Evolutionary conservation across 73 alveolate species (phyloP).

Genomic region (Stentor coeruleus): DNA sequence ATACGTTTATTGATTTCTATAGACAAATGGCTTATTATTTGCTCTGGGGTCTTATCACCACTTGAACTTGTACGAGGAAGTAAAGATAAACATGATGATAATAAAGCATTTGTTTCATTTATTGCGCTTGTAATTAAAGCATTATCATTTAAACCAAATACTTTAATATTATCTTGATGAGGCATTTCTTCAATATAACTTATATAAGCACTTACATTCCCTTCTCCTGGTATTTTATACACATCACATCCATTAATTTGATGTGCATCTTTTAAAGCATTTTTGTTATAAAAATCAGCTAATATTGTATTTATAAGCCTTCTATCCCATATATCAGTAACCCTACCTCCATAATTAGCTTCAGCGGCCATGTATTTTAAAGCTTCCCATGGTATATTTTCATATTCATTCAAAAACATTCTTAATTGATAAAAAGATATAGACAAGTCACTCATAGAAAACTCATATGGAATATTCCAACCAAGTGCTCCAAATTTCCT

Average conservation of each 20-base stretch:
- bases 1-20: constrained; percentile 76
- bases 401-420: constrained; percentile 97
- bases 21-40: constrained; percentile 81
- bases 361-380: constrained; percentile 99
- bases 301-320: constrained; percentile 90
- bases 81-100: constrained; percentile 84
- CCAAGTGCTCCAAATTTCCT: constrained; percentile 99
- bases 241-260: constrained; percentile 76
- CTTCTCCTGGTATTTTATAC: constrained; percentile 88
- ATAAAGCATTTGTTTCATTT: constrained; percentile 78
- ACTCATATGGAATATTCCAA: constrained; percentile 99
- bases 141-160: constrained; percentile 99
- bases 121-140: constrained; percentile 99
- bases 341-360: constrained; percentile 99
- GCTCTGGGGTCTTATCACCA: constrained; percentile 91
- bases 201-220: constrained; percentile 81
- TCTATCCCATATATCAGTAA: constrained; percentile 99
- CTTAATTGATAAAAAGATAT: constrained; percentile 93
- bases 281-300: constrained; percentile 87
- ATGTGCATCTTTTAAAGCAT: constrained; percentile 82
- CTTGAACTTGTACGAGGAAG: constrained; percentile 86
- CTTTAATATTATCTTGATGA: constrained; percentile 92
- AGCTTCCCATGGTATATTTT: constrained; percentile 95
- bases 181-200: constrained; percentile 94
- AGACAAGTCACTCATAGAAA: constrained; percentile 97